phyloP scores from a whole-genome alignment of 2,329 filamentous ascomycete species.

The Alternaria sp. region DNA sequence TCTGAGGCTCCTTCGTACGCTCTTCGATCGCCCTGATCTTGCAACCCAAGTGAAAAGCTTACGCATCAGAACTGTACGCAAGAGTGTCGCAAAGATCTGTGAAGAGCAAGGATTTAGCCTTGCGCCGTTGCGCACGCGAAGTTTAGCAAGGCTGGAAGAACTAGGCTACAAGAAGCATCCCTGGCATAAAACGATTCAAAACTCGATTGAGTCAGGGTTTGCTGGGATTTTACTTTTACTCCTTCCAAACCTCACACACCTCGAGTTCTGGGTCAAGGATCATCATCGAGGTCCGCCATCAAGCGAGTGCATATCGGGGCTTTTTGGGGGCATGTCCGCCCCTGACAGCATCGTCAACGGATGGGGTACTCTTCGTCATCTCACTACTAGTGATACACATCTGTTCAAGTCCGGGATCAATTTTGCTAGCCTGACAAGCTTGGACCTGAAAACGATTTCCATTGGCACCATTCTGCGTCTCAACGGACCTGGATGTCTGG shows the following conservation, averaged over 20 bases:
- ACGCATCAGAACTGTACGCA: constrained; percentile 27
- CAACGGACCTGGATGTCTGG: constrained; percentile 33
- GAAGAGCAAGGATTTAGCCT: constrained; percentile 23
- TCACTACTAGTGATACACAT: constrained; percentile 25
- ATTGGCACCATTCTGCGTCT: constrained; percentile 27
- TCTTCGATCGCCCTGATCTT: constrained; percentile 31
- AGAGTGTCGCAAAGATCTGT: constrained; percentile 23
- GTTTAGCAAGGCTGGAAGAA: constrained; percentile 17
- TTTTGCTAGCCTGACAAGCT: constrained; percentile 22
- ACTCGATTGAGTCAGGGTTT: constrained; percentile 36
- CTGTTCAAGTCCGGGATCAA: constrained; percentile 26
- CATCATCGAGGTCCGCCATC: constrained; percentile 24
- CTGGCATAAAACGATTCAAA: constrained; percentile 29
- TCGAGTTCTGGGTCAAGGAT: constrained; percentile 33
- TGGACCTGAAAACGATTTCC: constrained; percentile 25
- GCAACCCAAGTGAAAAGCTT: constrained; percentile 28
- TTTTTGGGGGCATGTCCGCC: constrained; percentile 25
- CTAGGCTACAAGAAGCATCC: constrained; percentile 23
- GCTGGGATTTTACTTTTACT: constrained; percentile 29
- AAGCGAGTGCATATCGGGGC: constrained; percentile 29
- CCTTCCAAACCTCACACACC: constrained; percentile 27
- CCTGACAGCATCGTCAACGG: constrained; percentile 13
- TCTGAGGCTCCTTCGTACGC: constrained; percentile 30
- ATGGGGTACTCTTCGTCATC: constrained; percentile 20
- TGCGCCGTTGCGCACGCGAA: constrained; percentile 17